These are phyloP conservation scores for Penicillium chermesinum DNA, from an alignment of 495 filamentous ascomycete genomes.

Conservation along the genomic window DNA sequence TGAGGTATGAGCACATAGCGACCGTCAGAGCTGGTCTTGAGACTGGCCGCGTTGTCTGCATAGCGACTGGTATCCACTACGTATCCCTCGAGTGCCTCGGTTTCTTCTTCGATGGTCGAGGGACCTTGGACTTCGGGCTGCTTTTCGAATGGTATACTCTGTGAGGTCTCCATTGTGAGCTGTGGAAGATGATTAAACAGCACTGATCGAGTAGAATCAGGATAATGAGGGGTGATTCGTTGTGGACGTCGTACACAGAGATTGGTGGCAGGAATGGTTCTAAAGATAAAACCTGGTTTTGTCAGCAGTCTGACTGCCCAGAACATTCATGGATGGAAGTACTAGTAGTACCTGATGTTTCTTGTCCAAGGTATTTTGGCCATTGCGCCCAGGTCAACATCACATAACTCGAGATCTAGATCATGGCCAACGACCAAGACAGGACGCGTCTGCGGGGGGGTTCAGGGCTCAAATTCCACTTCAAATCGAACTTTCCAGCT, in stretches of 20 bases:
- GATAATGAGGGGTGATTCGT: not conserved
- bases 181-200: not conserved
- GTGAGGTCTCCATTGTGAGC: not conserved
- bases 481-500: too few relatives aligned
- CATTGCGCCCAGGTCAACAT: too few relatives aligned
- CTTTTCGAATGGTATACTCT: not conserved
- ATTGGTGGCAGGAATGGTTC: not conserved
- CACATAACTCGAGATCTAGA: too few relatives aligned
- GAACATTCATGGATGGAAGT: too few relatives aligned
- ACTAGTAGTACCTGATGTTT: too few relatives aligned
- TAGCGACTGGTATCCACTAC: slow-evolving; percentile 13
- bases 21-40: slow-evolving; percentile 9
- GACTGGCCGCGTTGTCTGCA: slow-evolving; percentile 9
- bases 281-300: too few relatives aligned
- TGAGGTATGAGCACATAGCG: slow-evolving; percentile 14
- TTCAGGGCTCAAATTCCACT: too few relatives aligned
- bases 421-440: too few relatives aligned
- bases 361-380: too few relatives aligned
- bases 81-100: slow-evolving; percentile 13
- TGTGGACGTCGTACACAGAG: not conserved
- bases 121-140: not conserved
- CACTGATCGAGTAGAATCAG: not conserved
- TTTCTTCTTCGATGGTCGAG: slow-evolving; percentile 10
- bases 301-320: too few relatives aligned
- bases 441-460: too few relatives aligned